Evolutionary conservation across 768 basidiomycete species (phyloP), one percentile per base, ranked within the genome.

Genomic region (Pleurotus giganteus): DNA sequence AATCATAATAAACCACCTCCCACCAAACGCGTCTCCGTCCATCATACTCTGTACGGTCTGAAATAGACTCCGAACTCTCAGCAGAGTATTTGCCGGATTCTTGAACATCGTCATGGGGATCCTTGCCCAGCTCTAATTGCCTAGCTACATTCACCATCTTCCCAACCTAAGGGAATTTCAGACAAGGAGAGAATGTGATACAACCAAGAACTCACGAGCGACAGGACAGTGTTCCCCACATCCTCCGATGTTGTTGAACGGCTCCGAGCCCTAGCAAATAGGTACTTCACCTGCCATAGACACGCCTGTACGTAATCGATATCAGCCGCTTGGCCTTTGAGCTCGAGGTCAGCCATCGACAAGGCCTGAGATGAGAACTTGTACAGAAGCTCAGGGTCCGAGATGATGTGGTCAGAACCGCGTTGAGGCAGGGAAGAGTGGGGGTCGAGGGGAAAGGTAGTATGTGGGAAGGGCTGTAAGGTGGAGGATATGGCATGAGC

Each of bases 1-100:
- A 63, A 66, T 92, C 91, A 65, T 84, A 90, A 67, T 81, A 89
- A 63, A 83, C 78, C 9, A 90, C 75, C 50, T 89, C 86, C 90
- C 90, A 92, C 88, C 90, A 90, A 4, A 89, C 66, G 76, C 66
- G 62, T 44, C 69, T 64, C 43, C 67, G 67, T 57, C 63, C 63
- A 28, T 73, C 73, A 44, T 24, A 58, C 60, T 53, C 51, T 39
- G 55, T 60, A 19, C 39, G 12, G 2, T 17, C 13, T 41, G 12
- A 17, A 13, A 7, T 41, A 6, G 31, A 32, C 13, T 32, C 31
- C 31, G 31, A 32, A 32, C 5, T 41, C 39, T 41, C 19, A 12
- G 23, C 29, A 13, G 9, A 23, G 24, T 21, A 19, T 17, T 9
- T 47, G 17, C 8, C 45, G 12, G 24, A 15, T 46, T 31, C 12